Evolutionary conservation across 352 stramenopile species (phyloP).

Genomic region (Aphanomyces euteiches): DNA sequence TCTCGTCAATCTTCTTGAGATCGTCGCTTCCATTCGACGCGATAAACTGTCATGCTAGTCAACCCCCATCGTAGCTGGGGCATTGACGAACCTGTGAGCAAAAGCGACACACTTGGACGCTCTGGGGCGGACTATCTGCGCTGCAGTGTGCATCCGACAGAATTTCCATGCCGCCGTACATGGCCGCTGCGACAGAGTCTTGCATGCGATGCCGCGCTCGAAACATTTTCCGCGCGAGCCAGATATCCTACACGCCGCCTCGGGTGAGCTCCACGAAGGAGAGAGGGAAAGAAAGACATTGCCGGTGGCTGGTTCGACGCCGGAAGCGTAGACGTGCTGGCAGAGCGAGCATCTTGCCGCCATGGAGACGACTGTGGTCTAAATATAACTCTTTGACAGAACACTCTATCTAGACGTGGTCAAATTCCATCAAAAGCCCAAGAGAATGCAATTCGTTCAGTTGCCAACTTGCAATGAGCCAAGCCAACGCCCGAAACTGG

Average conservation of each 20-base stretch:
- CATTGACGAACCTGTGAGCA: conserved; percentile 9
- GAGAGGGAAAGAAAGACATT: not conserved
- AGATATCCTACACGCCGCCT: conserved; percentile 9
- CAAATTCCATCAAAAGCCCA: too few species aligned
- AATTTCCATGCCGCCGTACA: not conserved
- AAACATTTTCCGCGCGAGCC: conserved; percentile 8
- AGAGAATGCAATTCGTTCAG: not conserved
- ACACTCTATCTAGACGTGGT: too few species aligned
- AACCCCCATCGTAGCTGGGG: not conserved
- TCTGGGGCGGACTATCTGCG: not conserved
- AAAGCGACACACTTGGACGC: conserved; percentile 10
- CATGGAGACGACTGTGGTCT: too few species aligned
- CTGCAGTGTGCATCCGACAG: not conserved
- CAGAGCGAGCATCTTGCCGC: not conserved
- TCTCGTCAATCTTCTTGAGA: conserved; percentile 3
- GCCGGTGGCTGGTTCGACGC: conserved; percentile 4
- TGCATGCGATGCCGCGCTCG: not conserved
- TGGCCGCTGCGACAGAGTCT: not conserved
- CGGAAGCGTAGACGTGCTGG: conserved; percentile 2
- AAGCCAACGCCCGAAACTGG: not conserved
- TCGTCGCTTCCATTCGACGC: not conserved
- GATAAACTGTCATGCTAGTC: conserved; percentile 5
- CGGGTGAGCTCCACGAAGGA: not conserved
- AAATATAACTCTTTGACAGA: too few species aligned
- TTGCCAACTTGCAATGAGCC: not conserved